Base-by-base conservation (phyloP, 306 rosid genomes). In the Trifolium subterraneum region DNA sequence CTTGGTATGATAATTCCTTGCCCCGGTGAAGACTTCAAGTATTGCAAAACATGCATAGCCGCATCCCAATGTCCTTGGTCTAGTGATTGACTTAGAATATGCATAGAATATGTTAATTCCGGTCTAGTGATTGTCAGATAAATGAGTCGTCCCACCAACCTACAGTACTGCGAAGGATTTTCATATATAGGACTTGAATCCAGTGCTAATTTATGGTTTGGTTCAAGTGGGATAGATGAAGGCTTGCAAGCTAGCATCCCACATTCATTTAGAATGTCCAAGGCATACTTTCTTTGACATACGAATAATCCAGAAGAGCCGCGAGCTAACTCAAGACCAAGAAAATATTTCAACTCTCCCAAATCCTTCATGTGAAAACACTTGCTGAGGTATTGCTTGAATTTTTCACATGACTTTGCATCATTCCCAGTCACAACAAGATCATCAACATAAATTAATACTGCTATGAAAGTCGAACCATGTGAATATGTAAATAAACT, bases 231-330 rank as follows among this genome's bases (percentile, higher is more conserved):
- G 50, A 44, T 44, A 44, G 50, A 44, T 51, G 58, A 51, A 51
- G 58, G 58, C 10, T 16, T 51, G 58, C 58, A 51, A 51, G 22
- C 10, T n/a, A 7, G 10, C 25, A 51, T 51, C 10, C 23, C 58
- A 51, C 20, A 51, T 51, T 51, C 23, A 51, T 16, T 51, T 51
- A 51, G 58, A 51, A 16, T 51, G 58, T 51, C 58, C 58, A n/a
- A 51, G 7, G 23, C 23, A 51, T 16, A 18, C 23, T 51, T 51
- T 8, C 58, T n/a, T 51, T 51, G 58, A 18, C 58, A 51, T 1
- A 51, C 1, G 7, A n/a, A 51, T 18, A 51, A 51, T 51, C 23
- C 22, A n/a, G 23, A 18, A 8, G 23, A 51, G 58, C 58, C 58
- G 6, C 23, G 10, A 15, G 23, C 58, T 8, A 51, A 15, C 58